A percentile compares a stretch with the other conserved stretches of the same genome.
These are phyloP conservation scores for Cladosporium colombiae DNA, from an alignment of 2,329 filamentous ascomycete species.

Conservation along the genomic window DNA sequence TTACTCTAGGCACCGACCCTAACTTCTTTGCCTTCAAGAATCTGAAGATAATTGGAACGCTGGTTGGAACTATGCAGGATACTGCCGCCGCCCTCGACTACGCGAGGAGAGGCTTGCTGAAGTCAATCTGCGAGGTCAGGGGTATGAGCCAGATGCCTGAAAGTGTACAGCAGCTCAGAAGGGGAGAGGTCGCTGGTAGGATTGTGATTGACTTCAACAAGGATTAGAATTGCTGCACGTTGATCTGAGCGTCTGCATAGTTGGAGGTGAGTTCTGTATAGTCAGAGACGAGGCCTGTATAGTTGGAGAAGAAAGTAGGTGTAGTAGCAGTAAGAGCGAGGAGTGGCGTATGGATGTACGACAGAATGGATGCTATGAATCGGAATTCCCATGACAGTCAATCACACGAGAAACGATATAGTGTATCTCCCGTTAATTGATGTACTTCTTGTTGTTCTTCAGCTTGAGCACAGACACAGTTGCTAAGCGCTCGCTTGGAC, in stretches of 20 bases:
- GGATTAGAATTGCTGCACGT: conserved; percentile 22
- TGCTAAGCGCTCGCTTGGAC: conserved; percentile 1
- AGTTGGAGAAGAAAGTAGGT: neutral
- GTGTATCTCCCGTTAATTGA: neutral
- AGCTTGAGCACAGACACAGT: neutral
- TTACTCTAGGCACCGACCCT: conserved; percentile 39
- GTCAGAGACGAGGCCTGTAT: neutral
- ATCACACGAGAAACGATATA: too few species aligned
- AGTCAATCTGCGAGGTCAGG: conserved; percentile 53
- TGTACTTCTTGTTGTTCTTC: neutral
- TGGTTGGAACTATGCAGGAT: conserved; percentile 52
- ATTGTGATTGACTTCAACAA: conserved; percentile 57
- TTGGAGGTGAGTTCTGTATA: neutral
- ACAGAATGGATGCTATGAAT: neutral
- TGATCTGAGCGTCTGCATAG: neutral
- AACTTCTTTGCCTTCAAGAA: conserved; percentile 40
- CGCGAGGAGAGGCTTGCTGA: conserved; percentile 52
- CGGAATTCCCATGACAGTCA: neutral
- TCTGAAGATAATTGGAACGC: conserved; percentile 38
- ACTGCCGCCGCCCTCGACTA: conserved; percentile 51
- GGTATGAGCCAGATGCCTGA: conserved; percentile 51
- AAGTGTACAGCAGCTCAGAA: conserved; percentile 52
- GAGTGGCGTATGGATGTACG: neutral
- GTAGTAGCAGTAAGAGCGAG: neutral
- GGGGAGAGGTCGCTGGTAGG: conserved; percentile 54